These are phyloP conservation scores for Nitzschia palea DNA, from an alignment of 108 stramenopile species.

Conservation along the genomic window DNA sequence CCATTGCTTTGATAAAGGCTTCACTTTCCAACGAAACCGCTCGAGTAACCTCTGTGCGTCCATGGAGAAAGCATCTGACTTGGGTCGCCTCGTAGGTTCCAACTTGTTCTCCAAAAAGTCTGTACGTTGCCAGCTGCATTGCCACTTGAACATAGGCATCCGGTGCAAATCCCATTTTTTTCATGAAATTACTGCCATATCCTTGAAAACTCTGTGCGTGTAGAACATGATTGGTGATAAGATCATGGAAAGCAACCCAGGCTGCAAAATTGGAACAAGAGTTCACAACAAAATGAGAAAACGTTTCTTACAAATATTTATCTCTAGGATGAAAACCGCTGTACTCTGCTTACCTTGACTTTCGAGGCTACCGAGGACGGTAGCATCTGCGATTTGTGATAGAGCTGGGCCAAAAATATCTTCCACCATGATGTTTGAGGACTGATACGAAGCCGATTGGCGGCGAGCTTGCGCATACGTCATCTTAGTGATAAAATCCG, in stretches of 20 bases:
- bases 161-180: slow-evolving; percentile 50
- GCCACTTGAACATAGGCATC: slow-evolving; percentile 84
- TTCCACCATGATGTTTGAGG: neutral
- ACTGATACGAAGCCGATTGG: neutral
- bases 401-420: slow-evolving; percentile 16
- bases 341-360: slow-evolving; percentile 11
- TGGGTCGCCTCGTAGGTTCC: slow-evolving; percentile 82
- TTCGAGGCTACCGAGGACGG: neutral
- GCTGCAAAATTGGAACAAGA: neutral
- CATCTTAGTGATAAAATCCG: slow-evolving; percentile 25
- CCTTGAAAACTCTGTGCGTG: slow-evolving; percentile 39
- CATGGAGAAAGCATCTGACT: slow-evolving; percentile 70
- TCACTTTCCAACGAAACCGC: slow-evolving; percentile 45
- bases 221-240: slow-evolving; percentile 23
- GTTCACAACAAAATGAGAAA: no score
- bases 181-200: slow-evolving; percentile 47
- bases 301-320: no score
- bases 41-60: slow-evolving; percentile 80
- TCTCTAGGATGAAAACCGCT: neutral
- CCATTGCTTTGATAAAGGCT: slow-evolving; percentile 63
- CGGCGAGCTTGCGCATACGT: slow-evolving; percentile 23
- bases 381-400: neutral
- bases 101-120: slow-evolving; percentile 62
- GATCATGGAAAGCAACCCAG: slow-evolving; percentile 11
- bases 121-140: slow-evolving; percentile 80